A percentile compares a stretch with the other conserved stretches of the same genome.
Evolutionary conservation across 2,329 filamentous ascomycete genomes (phyloP).

Genomic region (Podosphaera leucotricha): DNA sequence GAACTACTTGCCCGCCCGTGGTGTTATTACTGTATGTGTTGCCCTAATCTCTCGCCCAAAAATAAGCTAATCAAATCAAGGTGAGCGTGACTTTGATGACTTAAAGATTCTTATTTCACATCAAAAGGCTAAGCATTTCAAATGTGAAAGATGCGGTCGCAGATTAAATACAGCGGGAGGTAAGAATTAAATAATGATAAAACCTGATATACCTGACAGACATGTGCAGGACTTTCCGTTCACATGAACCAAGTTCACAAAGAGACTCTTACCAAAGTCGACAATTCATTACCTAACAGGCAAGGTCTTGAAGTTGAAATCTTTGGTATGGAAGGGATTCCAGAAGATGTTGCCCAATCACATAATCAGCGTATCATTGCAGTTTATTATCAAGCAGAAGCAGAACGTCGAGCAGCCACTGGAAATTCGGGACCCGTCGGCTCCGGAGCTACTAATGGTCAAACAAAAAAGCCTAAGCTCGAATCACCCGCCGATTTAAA

Average conservation of each 20-base stretch:
- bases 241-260: slow-evolving; percentile 99
- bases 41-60: background rate
- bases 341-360: slow-evolving; percentile 57
- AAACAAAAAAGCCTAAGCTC: slow-evolving; percentile 46
- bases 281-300: slow-evolving; percentile 76
- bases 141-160: slow-evolving; percentile 75
- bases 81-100: slow-evolving; percentile 93
- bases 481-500: slow-evolving; percentile 60
- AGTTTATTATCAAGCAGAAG: slow-evolving; percentile 66
- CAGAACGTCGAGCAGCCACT: slow-evolving; percentile 56
- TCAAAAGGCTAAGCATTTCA: slow-evolving; percentile 99
- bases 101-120: slow-evolving; percentile 89
- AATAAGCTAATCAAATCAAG: slow-evolving; percentile 16
- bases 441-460: slow-evolving; percentile 31
- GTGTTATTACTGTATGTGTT: slow-evolving; percentile 76
- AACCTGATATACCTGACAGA: slow-evolving; percentile 2
- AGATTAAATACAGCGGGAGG: slow-evolving; percentile 86
- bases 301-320: slow-evolving; percentile 80
- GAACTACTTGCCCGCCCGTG: slow-evolving; percentile 71
- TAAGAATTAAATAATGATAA: slow-evolving; percentile 20
- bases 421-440: slow-evolving; percentile 56
- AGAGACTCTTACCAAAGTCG: slow-evolving; percentile 64
- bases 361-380: slow-evolving; percentile 73
- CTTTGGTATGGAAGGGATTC: slow-evolving; percentile 95
- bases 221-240: slow-evolving; percentile 53